Evolutionary conservation across 1,284 basidiomycete genomes (phyloP), one percentile per base, ranked within the genome.

Genomic region (Ustilago shanxiensis): DNA sequence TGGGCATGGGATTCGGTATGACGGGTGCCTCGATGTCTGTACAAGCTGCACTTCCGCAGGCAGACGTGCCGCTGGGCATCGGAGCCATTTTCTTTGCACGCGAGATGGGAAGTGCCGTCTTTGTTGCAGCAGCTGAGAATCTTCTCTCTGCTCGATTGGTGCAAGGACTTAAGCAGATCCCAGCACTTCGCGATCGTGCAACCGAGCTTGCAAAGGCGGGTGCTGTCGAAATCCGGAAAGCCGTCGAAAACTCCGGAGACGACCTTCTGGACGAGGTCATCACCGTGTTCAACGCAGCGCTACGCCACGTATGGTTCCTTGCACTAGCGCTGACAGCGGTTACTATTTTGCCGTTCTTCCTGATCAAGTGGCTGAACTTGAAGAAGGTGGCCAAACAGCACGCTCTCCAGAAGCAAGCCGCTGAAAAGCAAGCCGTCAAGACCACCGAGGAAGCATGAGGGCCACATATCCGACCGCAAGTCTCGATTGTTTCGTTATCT

Each of bases 301-400:
- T 68, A 45, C 54, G 55, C 10, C 29, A 60, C 22, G 70, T 67
- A 1, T 68, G 70, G 70, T 67, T 64, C 57, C 63, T 72, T 8
- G 65, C 59, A 0, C 31, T 62, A 6, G 69, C 54, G 18, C 56
- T 67, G 41, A 54, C 70, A 2, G 13, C 55, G 16, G 52, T 56
- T 2, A 51, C 50, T 16, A 60, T 68, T 20, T 10, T 72, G 4
- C 70, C 70, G 2, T 64, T 68, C 39, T 49, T 57, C 39, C 22
- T 68, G 39, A 60, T 72, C 53, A 55, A 47, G 28, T 68, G 65
- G 65, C 45, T 72, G 33, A 72, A 67, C 39, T 39, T 72, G 16
- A 60, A 72, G 20, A 52, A 59, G 55, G 41, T 57, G 4, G 62
- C 47, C 10, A 60, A 65, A 39, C 39, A 58, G 47, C 57, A 45